Conservation (phyloP, 176 grass and related monocot species). For the Oryza rufipogon region DNA sequence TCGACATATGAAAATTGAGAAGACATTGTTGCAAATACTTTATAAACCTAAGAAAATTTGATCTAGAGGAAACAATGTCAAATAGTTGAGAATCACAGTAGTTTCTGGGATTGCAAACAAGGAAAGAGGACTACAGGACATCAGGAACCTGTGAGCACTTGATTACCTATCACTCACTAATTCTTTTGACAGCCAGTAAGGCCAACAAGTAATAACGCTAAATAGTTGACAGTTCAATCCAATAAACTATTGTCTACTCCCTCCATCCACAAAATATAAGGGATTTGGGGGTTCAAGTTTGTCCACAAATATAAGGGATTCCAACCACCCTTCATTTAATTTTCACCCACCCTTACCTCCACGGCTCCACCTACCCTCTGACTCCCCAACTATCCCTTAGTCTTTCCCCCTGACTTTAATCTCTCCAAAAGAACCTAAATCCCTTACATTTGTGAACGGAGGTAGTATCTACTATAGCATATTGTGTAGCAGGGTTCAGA, state of each 20-base stretch:
- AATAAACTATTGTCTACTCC: not conserved
- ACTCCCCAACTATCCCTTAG: too few relatives aligned
- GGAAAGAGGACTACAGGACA: not conserved
- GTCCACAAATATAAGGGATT: too few relatives aligned
- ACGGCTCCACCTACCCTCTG: too few relatives aligned
- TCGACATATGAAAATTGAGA: conserved; percentile 9
- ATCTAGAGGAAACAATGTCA: not conserved
- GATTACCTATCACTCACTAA: not conserved
- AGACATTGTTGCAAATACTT: conserved; percentile 13
- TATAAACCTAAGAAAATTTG: not conserved
- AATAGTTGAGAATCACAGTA: not conserved
- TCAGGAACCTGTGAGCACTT: not conserved
- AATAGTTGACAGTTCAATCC: not conserved
- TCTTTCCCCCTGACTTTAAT: too few relatives aligned
- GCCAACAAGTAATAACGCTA: not conserved
- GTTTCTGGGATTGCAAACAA: not conserved
- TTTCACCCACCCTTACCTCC: too few relatives aligned
- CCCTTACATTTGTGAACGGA: too few relatives aligned
- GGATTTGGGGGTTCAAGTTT: too few relatives aligned
- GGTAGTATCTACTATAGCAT: not conserved
- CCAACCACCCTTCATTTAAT: too few relatives aligned
- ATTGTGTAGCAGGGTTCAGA: not conserved
- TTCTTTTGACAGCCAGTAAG: not conserved
- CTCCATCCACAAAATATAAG: too few relatives aligned
- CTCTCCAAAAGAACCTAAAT: too few relatives aligned